Evolutionary conservation across 2,329 filamentous ascomycete genomes (phyloP).

Genomic region (Zalaria sp.): DNA sequence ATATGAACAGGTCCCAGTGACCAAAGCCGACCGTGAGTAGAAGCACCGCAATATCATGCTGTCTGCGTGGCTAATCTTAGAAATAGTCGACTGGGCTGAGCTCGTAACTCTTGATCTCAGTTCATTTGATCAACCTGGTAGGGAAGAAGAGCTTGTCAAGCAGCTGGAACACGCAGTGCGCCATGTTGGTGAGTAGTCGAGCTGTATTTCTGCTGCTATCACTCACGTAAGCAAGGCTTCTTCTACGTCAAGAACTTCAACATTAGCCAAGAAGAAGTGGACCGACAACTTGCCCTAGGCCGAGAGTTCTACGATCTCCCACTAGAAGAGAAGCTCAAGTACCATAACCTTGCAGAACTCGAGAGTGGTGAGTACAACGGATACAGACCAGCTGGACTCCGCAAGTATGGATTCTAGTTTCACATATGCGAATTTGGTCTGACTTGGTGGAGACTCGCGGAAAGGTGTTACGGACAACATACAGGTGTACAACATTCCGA

Average conservation of each 20-base stretch:
- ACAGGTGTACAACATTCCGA: conserved; percentile 47
- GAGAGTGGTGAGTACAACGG: conserved; percentile 18
- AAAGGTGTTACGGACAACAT: conserved; percentile 34
- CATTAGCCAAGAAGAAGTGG: conserved; percentile 44
- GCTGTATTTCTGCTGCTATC: neutral
- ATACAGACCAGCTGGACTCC: conserved; percentile 6
- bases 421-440: no score
- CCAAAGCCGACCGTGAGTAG: conserved; percentile 13
- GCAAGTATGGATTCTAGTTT: neutral
- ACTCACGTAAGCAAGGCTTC: conserved; percentile 27
- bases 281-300: conserved; percentile 47
- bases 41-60: conserved; percentile 11
- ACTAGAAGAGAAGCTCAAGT: conserved; percentile 45
- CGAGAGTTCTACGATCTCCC: conserved; percentile 44
- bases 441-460: neutral
- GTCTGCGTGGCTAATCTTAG: neutral
- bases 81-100: conserved; percentile 33
- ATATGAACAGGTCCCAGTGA: conserved; percentile 18
- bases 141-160: conserved; percentile 38
- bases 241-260: conserved; percentile 52
- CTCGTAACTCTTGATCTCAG: conserved; percentile 43
- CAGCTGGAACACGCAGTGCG: conserved; percentile 40
- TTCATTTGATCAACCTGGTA: conserved; percentile 38
- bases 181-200: conserved; percentile 2
- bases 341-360: conserved; percentile 19